A percentile compares a stretch with the other conserved stretches of the same genome.
These are phyloP conservation scores for Gonapodya prolifera DNA, from an alignment of 192 early-diverging fungal genomes.

Conservation along the genomic window DNA sequence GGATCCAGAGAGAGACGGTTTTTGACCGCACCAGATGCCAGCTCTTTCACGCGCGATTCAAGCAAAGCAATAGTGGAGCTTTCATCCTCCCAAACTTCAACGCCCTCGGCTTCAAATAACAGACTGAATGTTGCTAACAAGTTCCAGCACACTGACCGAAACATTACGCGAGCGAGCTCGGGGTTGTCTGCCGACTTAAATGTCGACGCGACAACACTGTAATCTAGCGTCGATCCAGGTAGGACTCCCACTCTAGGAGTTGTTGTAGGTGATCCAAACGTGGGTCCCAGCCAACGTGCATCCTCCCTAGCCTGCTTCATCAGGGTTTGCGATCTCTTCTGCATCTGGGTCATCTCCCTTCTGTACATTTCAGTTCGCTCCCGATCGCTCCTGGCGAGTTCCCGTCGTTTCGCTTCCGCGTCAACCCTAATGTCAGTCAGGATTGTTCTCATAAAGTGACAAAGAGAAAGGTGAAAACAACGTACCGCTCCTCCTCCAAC, in stretches of 20 bases:
- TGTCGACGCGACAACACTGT: constrained; percentile 13
- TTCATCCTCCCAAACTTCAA: constrained; percentile 11
- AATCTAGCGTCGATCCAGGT: neutral
- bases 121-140: constrained; percentile 42
- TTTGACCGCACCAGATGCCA: neutral
- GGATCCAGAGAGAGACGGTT: neutral
- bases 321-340: constrained; percentile 39
- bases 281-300: neutral
- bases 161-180: constrained; percentile 40
- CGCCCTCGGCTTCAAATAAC: constrained; percentile 27
- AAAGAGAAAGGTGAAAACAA: neutral
- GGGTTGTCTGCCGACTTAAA: constrained; percentile 24
- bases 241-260: neutral
- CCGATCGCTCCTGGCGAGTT: constrained; percentile 17
- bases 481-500: constrained; percentile 7
- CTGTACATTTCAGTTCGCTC: constrained; percentile 36
- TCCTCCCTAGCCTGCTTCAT: constrained; percentile 10
- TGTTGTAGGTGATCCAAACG: neutral
- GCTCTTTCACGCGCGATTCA: constrained; percentile 1
- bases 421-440: constrained; percentile 3
- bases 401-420: constrained; percentile 1
- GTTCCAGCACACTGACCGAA: constrained; percentile 37
- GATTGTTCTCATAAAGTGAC: neutral
- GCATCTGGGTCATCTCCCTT: constrained; percentile 34
- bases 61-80: neutral